A percentile compares a stretch with the other conserved stretches of the same genome.
Evolutionary conservation across 805 yeast species (phyloP).

Genomic region (Candida xyloterini): DNA sequence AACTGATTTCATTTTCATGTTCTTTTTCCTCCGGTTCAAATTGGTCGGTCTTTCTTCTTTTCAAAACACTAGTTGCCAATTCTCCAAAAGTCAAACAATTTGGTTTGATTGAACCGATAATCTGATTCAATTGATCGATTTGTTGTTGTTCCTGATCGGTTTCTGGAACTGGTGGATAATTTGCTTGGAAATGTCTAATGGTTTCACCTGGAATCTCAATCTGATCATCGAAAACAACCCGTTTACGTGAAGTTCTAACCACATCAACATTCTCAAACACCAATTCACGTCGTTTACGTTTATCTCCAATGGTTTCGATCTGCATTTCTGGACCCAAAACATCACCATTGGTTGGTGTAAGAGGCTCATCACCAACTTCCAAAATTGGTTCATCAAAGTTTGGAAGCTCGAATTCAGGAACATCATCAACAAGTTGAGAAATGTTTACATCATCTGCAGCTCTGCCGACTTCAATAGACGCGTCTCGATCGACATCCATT

Average conservation of each 20-base stretch:
- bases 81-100: slow-evolving; percentile 13
- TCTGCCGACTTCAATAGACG: slow-evolving; percentile 56
- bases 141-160: slow-evolving; percentile 1
- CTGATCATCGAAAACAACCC: slow-evolving; percentile 42
- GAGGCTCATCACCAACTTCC: slow-evolving; percentile 21
- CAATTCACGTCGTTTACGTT: slow-evolving; percentile 29
- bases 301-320: slow-evolving; percentile 8
- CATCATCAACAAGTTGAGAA: slow-evolving; percentile 32
- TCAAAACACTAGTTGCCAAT: slow-evolving; percentile 9
- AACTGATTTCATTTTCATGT: slow-evolving; percentile 19
- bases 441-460: slow-evolving; percentile 29
- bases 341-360: slow-evolving; percentile 13
- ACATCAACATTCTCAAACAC: slow-evolving; percentile 37
- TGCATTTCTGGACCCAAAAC: slow-evolving; percentile 3
- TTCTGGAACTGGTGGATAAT: slow-evolving; percentile 22
- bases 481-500: slow-evolving; percentile 30
- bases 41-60: slow-evolving; percentile 16
- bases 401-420: slow-evolving; percentile 42
- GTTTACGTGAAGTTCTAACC: slow-evolving; percentile 46
- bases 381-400: slow-evolving; percentile 28
- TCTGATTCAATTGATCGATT: slow-evolving; percentile 2
- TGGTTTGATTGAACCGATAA: slow-evolving; percentile 12
- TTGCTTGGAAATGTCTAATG: slow-evolving; percentile 32
- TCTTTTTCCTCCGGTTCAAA: neutral
- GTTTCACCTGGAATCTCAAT: slow-evolving; percentile 44